These are phyloP conservation scores for Musa balbisiana DNA, from an alignment of 202 grass and related monocot species.

Conservation along the genomic window DNA sequence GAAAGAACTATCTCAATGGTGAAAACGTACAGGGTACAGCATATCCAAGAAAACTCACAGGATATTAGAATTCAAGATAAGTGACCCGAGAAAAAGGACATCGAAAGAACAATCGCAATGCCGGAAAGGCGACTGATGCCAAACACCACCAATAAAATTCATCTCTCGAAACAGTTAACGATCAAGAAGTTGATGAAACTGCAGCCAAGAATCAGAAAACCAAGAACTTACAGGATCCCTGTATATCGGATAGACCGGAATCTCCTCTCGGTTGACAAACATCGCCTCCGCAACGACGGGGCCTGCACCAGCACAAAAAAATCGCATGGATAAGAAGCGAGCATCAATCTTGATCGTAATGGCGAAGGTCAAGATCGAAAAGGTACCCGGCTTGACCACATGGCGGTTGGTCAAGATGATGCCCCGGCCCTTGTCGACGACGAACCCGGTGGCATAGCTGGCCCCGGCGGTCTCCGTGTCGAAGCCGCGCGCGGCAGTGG, in stretches of 20 bases:
- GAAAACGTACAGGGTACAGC: slow-evolving; percentile 62
- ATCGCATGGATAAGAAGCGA: background rate
- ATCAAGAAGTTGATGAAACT: background rate
- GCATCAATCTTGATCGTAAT: background rate
- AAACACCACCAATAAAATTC: background rate
- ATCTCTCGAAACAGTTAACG: background rate
- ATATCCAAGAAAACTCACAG: slow-evolving; percentile 38
- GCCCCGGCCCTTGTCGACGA: slow-evolving; percentile 77
- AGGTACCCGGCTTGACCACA: slow-evolving; percentile 85
- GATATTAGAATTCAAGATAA: slow-evolving; percentile 15
- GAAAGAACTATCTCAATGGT: no score
- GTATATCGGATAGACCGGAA: slow-evolving; percentile 77
- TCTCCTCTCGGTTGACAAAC: slow-evolving; percentile 98
- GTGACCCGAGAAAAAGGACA: no score
- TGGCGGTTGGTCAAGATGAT: slow-evolving; percentile 98
- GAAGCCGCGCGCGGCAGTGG: slow-evolving; percentile 80
- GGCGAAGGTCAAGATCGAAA: background rate
- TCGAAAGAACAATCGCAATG: no score
- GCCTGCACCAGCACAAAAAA: slow-evolving; percentile 30
- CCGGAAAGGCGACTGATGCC: background rate
- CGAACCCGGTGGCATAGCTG: slow-evolving; percentile 95
- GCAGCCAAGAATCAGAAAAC: background rate
- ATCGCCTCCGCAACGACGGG: slow-evolving; percentile 96
- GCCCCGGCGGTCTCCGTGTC: slow-evolving; percentile 88
- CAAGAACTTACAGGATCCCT: slow-evolving; percentile 71